Base-by-base conservation (phyloP, 257 asterid genomes). In the Nicotiana paniculata region DNA sequence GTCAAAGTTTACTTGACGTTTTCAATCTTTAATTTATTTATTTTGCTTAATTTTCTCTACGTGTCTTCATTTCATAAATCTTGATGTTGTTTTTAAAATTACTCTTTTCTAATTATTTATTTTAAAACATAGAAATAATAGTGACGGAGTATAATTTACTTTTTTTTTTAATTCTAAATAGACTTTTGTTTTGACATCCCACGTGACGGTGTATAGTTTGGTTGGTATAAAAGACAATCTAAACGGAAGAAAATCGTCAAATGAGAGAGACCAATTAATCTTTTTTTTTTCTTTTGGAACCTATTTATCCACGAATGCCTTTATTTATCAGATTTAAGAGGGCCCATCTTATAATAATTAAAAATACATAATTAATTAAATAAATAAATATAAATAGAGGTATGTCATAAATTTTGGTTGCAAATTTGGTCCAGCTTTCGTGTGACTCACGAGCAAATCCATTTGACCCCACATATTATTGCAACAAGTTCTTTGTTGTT, bases 221-320 rank as follows among this genome's bases (percentile, higher is more conserved):
- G 81, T 84, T 46, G 77, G 81, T 67, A 79, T 81, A 79, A 68
- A 72, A 72, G 61, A 65, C 77, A 80, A 80, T 9, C 59, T 46
- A 53, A 75, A 86, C 77, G 33, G 69, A 68, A 84, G 77, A 83
- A 77, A 79, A 68, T 58, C 55, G 54, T n/a, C 53, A 32, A 58
- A 78, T 28, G 37, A 77, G 33, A 79, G 54, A 54, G 79, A 35
- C 13, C 61, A 67, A 43, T 43, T 43, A 43, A 7, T 43, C 43
- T 43, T 8, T 2, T 7, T 43, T 43, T 2, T 39, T 43, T 43
- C 11, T 43, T 43, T 43, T 43, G 48, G 48, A 6, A 39, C 32
- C 57, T 37, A 69, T 69, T 37, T n/a, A 37, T 69, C 57, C 28
- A 37, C 17, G 32, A 37, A 69, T 69, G 17, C 21, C 77, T 69